Evolutionary conservation across 2,329 filamentous ascomycete species (phyloP).

Genomic region (Fusarium sp.): DNA sequence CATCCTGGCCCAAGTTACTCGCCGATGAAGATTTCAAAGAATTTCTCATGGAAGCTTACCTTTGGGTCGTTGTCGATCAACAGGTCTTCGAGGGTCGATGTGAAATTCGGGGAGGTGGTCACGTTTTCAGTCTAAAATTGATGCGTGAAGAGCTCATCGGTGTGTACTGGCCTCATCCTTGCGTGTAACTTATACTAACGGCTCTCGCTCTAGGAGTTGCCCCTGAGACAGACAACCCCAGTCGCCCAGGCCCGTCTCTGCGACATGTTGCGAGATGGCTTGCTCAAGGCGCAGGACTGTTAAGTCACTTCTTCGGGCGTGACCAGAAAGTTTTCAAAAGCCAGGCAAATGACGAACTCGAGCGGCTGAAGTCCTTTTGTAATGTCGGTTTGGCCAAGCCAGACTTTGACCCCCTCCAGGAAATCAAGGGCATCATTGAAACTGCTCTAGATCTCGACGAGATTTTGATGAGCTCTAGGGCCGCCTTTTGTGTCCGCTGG

Average conservation of each 20-base stretch:
- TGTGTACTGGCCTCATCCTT: not conserved
- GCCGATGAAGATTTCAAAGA: no score
- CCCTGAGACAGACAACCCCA: not conserved
- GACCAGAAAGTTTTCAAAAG: no score
- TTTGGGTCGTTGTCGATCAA: no score
- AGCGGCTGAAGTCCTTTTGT: no score
- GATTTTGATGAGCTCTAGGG: slow-evolving; percentile 18
- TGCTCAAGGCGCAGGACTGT: no score
- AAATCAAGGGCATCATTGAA: not conserved
- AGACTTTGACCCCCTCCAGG: not conserved
- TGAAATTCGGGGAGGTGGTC: not conserved
- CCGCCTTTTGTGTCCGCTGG: not conserved
- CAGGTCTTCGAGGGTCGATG: no score
- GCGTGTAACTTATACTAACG: no score
- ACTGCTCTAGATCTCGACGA: slow-evolving; percentile 2
- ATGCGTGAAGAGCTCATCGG: not conserved
- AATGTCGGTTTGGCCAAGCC: no score
- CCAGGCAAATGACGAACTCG: no score
- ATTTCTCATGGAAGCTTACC: no score
- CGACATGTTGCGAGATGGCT: slow-evolving; percentile 9
- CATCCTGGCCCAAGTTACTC: no score
- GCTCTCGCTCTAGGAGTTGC: not conserved
- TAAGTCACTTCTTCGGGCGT: no score
- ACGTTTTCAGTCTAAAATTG: not conserved
- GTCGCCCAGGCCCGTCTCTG: not conserved